phyloP scores from a whole-genome alignment of 2,329 filamentous ascomycete species.

The Aspergillus pseudoterreus region DNA sequence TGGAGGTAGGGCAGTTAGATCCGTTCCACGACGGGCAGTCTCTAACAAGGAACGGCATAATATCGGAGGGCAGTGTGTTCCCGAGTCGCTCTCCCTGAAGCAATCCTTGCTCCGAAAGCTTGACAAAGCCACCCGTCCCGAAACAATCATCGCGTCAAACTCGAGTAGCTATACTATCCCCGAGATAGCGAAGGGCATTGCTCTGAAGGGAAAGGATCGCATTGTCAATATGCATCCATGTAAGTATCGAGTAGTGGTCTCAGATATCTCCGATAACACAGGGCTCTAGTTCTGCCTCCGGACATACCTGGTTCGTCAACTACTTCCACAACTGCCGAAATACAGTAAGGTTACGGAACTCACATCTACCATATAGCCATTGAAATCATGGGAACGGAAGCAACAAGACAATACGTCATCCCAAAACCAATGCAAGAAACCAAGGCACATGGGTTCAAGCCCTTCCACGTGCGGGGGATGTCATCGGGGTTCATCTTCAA shows the following conservation, averaged over 20 bases:
- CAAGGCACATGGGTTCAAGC: conserved; percentile 32
- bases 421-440: conserved; percentile 26
- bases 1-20: background rate
- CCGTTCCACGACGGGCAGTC: no score
- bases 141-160: conserved; percentile 45
- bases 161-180: conserved; percentile 46
- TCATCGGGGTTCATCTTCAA: conserved; percentile 42
- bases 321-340: background rate
- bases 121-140: conserved; percentile 32
- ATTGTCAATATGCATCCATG: conserved; percentile 46
- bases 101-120: conserved; percentile 37
- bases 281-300: conserved; percentile 35
- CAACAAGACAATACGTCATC: conserved; percentile 29
- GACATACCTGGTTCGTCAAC: conserved; percentile 30
- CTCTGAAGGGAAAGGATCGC: conserved; percentile 30
- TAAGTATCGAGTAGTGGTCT: conserved; percentile 19
- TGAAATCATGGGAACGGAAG: conserved; percentile 37
- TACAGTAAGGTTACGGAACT: background rate
- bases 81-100: conserved; percentile 44
- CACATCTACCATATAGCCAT: conserved; percentile 20
- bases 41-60: background rate
- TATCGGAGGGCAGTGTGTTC: conserved; percentile 37
- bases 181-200: conserved; percentile 40
- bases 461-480: conserved; percentile 33
- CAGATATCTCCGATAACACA: background rate